These are phyloP conservation scores for Curvularia sp. DNA, from an alignment of 2,329 filamentous ascomycete species.

Conservation along the genomic window DNA sequence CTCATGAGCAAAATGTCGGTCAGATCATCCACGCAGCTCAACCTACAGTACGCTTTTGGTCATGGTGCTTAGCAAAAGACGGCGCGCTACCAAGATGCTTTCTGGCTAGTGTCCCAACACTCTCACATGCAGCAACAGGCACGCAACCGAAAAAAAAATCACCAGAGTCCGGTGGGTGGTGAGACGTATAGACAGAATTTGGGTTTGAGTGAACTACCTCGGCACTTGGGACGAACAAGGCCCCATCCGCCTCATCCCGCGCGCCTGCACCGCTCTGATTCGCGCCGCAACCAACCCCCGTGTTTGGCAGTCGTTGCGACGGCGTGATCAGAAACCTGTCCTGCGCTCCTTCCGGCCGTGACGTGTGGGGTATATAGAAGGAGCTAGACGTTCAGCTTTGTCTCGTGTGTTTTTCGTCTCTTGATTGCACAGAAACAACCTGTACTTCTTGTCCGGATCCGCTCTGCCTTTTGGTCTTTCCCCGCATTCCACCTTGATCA, in stretches of 20 bases:
- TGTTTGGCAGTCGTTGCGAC: constrained; percentile 3
- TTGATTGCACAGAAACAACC: background rate
- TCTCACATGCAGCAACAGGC: background rate
- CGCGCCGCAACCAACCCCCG: background rate
- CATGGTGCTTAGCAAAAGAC: background rate
- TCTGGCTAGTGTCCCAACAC: background rate
- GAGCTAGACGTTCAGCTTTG: background rate
- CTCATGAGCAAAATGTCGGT: background rate
- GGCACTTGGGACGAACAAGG: background rate
- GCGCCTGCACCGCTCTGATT: background rate
- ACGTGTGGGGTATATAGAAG: background rate
- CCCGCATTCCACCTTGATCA: background rate
- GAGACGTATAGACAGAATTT: background rate
- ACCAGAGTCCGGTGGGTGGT: background rate
- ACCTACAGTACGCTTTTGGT: background rate
- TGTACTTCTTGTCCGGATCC: background rate
- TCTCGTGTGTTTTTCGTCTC: background rate
- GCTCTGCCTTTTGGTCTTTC: background rate
- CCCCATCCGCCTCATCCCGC: background rate
- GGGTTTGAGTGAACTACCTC: background rate
- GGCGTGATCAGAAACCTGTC: background rate
- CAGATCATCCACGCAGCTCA: background rate
- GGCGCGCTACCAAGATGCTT: background rate
- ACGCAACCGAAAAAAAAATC: background rate
- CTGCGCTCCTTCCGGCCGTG: background rate